Evolutionary conservation across 148 eudicot genomes (phyloP).

Genomic region (Arbutus unedo): DNA sequence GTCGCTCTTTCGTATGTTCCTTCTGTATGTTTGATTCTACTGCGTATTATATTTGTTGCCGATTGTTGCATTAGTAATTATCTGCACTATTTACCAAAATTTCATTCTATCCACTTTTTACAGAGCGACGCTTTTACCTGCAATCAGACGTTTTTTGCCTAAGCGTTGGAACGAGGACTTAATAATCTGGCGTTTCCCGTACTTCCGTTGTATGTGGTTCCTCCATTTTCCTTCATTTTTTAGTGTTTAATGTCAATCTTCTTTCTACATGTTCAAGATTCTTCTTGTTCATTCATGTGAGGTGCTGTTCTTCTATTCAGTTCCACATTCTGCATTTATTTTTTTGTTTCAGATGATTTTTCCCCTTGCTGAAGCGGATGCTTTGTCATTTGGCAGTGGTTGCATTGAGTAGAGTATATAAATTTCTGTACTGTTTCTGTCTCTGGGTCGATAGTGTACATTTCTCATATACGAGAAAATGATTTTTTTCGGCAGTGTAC

Average conservation of each 20-base stretch:
- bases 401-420: neutral
- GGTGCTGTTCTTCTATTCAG: neutral
- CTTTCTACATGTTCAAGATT: neutral
- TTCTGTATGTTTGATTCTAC: constrained; percentile 20
- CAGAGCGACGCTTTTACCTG: constrained; percentile 91
- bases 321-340: neutral
- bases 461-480: no score
- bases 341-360: neutral
- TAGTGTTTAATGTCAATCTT: neutral
- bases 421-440: neutral
- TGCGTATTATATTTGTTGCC: constrained; percentile 1
- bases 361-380: neutral
- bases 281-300: neutral
- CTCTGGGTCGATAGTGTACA: neutral
- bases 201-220: constrained; percentile 50
- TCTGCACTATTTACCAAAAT: neutral
- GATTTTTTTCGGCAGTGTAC: no score
- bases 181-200: constrained; percentile 80
- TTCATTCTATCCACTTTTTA: neutral
- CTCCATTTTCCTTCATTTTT: constrained; percentile 4
- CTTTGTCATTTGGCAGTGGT: neutral
- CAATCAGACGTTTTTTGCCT: constrained; percentile 76
- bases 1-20: constrained; percentile 85
- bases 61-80: neutral
- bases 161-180: constrained; percentile 75